Evolutionary conservation across 768 basidiomycete species (phyloP).

Genomic region (Leccinum subtestaceum): DNA sequence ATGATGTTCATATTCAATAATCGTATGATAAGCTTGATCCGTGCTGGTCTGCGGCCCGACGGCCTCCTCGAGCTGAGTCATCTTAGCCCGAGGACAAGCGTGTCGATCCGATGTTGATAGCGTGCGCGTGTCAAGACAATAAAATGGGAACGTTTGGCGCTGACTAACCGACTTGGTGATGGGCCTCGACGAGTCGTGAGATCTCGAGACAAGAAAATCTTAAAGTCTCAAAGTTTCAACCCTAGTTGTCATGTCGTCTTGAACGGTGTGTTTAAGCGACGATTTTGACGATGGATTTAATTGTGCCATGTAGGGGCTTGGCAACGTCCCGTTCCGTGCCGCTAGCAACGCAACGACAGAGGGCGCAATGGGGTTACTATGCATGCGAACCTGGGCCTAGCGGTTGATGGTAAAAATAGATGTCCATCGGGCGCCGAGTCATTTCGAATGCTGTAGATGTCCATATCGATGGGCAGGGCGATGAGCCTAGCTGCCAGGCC

Average conservation of each 20-base stretch:
- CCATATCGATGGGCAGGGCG: neutral
- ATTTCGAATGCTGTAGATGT: neutral
- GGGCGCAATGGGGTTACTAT: slow-evolving; percentile 3
- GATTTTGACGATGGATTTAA: too few species aligned
- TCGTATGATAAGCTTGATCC: neutral
- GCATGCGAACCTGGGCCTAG: neutral
- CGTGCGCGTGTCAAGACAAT: neutral
- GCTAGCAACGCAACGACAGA: neutral
- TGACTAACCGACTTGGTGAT: neutral
- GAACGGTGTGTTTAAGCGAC: too few species aligned
- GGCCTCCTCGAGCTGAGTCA: neutral
- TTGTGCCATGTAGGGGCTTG: too few species aligned
- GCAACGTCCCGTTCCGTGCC: too few species aligned
- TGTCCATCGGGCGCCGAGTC: neutral
- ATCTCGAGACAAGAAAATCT: neutral
- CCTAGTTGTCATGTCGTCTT: neutral
- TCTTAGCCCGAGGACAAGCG: neutral
- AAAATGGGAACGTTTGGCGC: neutral
- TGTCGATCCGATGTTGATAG: neutral
- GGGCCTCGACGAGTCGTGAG: too few species aligned
- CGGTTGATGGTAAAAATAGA: neutral
- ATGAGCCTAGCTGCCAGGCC: neutral
- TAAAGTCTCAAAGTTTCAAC: neutral
- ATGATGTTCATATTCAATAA: neutral
- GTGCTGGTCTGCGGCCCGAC: neutral